Percentiles rank a stretch among this genome's conserved stretches.
Evolutionary conservation across 345 rosid species (phyloP).

Genomic region (Hibiscus syriacus): DNA sequence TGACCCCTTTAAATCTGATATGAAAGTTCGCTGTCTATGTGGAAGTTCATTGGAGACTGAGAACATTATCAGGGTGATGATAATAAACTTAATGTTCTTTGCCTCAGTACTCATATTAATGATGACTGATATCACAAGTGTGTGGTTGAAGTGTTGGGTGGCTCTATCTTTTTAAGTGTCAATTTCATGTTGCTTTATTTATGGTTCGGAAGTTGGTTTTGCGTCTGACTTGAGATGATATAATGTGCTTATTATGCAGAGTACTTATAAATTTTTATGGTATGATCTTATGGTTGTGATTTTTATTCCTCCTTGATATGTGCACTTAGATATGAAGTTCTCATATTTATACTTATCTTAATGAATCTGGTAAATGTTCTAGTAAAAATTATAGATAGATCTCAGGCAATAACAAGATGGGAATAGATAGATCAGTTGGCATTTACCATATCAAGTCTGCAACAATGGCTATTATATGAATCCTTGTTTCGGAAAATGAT

Average conservation of each 20-base stretch:
- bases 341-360: background rate
- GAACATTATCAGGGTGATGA: conserved; percentile 65
- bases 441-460: background rate
- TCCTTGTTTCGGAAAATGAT: background rate
- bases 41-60: conserved; percentile 69
- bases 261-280: background rate
- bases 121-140: background rate
- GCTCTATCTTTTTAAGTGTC: background rate
- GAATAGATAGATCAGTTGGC: background rate
- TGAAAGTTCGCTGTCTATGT: conserved; percentile 86
- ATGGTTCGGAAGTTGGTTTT: background rate
- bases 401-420: background rate
- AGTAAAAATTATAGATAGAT: background rate
- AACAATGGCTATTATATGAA: background rate
- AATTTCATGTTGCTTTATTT: background rate
- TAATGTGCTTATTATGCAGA: background rate
- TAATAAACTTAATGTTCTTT: background rate
- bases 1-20: conserved; percentile 40
- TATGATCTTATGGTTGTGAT: background rate
- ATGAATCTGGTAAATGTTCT: background rate
- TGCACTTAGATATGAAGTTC: too few species aligned
- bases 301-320: too few species aligned
- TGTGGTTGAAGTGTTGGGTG: background rate
- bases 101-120: background rate
- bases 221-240: background rate